Percentiles rank a stretch among this genome's conserved stretches.
These are phyloP conservation scores for Pseudozyma sp. DNA, from an alignment of 1,284 basidiomycete species.

Conservation along the genomic window DNA sequence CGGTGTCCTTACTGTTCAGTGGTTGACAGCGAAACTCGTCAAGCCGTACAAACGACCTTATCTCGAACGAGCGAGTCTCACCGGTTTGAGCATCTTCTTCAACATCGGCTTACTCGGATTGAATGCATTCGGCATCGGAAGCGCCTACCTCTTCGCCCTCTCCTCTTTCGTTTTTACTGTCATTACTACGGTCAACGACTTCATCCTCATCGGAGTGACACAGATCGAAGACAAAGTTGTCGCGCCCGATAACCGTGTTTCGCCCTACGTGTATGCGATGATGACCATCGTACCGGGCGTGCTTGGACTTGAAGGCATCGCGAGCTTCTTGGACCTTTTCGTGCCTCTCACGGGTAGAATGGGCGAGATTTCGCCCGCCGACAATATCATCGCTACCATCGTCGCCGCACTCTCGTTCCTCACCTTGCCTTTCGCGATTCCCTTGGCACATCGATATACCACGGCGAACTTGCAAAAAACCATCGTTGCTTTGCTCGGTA, in stretches of 20 bases:
- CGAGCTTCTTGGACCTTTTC: constrained; percentile 83
- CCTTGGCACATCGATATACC: constrained; percentile 80
- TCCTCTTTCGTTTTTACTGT: constrained; percentile 72
- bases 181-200: constrained; percentile 60
- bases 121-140: constrained; percentile 78
- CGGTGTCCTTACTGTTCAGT: constrained; percentile 75
- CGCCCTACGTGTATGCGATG: constrained; percentile 53
- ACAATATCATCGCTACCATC: constrained; percentile 85
- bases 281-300: constrained; percentile 74
- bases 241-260: constrained; percentile 58
- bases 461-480: constrained; percentile 67
- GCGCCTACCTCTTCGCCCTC: constrained; percentile 77
- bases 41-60: constrained; percentile 69
- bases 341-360: constrained; percentile 81
- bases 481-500: constrained; percentile 72
- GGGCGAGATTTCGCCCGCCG: constrained; percentile 73
- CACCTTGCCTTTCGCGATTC: constrained; percentile 75
- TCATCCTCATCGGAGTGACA: constrained; percentile 53
- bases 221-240: constrained; percentile 53
- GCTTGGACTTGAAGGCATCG: constrained; percentile 78
- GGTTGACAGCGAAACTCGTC: constrained; percentile 75
- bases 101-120: constrained; percentile 49
- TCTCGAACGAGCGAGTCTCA: constrained; percentile 61
- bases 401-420: constrained; percentile 73
- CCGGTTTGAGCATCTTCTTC: constrained; percentile 55